Evolutionary conservation across 805 yeast genomes (phyloP), one percentile per base, ranked within the genome.

Genomic region (Myxozyma nipponensis): DNA sequence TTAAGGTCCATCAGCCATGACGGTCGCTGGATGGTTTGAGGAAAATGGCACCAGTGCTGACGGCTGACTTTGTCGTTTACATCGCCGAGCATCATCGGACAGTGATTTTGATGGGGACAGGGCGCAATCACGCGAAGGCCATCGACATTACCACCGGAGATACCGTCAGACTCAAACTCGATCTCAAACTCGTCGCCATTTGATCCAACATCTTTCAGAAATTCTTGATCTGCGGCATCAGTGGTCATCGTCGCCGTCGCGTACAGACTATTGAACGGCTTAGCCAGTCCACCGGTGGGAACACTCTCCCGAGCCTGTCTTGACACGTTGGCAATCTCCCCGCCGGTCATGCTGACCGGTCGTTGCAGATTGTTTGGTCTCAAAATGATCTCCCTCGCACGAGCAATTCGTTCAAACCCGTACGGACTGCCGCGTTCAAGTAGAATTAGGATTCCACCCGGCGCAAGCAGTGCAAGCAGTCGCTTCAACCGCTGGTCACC

Each of bases 321-420:
- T 13, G 38, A 10, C 19, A 6, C 19, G 19, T 6, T 13, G 15
- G 6, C 21, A 5, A 40, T n/a, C 5, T 18, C 44, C 34, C 7
- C 34, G 13, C 7, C 18, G 34, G 5, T 13, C 44, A 40, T 23
- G 5, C 44, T 7, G 15, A 34, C 6, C 28, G 32, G 32, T 28
- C 32, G 32, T 35, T 35, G 38, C 21, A 35, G 24, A 26, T 19
- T 21, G 18, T 47, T 47, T 13, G 97, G 96, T 59, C 98, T 79
- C n/a, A 91, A 70, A 77, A 88, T 79, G 3, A 87, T 69, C 65
- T 91, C 96, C 62, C 98, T 75, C 3, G 97, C 96, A 47, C 96
- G 74, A 0, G 96, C 95, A 50, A 89, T 77, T 2, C 81, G 74
- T 67, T 93, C 98, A 63, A 87, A 87, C 0, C 98, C 98, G 28